Base-by-base conservation (phyloP, 1,139 yeast genomes). In the Debaryomyces sp. region DNA sequence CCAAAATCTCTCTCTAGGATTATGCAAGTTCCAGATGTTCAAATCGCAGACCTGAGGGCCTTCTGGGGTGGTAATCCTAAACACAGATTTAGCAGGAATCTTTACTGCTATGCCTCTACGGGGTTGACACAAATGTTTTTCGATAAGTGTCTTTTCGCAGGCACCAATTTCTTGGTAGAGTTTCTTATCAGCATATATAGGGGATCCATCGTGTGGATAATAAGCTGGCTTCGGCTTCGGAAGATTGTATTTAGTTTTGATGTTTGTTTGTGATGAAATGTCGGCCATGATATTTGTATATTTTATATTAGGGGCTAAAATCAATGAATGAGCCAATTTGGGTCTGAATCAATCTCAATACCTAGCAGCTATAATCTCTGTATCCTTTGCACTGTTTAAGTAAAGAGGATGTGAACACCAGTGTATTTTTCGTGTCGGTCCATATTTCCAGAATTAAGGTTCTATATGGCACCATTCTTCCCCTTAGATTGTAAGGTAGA, bases 31-130 rank as follows among this genome's bases (percentile, higher is more conserved):
- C 89, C 88, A 84, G 44, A 82, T 77, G 64, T 84, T 84, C 63
- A 84, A 74, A 58, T 84, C 89, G 57, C 87, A 84, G 4, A 84
- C 89, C 61, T 84, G 89, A 1, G 89, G 86, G 2, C 89, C 89
- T 54, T 84, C 83, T 1, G 87, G 85, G 0, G 87, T 81, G 5
- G 81, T 80, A 46, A 84, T 70, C 32, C 89, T 68, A 53, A 85
- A 81, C 24, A 84, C 75, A 27, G 78, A 71, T 13, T 80, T 82
- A 21, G 83, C 82, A 10, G 86, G 84, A 12, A 84, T 82, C 53
- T 77, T 78, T 68, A 85, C 80, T 0, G 87, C 85, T 47, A 78
- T 70, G 3, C 85, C 89, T 0, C 84, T 71, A 54, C 87, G 67
- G 39, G 84, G 82, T 35, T 77, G 76, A 54, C 83, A 77, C 26